phyloP scores from a whole-genome alignment of 257 asterid genomes.

The Sherardia arvensis region DNA sequence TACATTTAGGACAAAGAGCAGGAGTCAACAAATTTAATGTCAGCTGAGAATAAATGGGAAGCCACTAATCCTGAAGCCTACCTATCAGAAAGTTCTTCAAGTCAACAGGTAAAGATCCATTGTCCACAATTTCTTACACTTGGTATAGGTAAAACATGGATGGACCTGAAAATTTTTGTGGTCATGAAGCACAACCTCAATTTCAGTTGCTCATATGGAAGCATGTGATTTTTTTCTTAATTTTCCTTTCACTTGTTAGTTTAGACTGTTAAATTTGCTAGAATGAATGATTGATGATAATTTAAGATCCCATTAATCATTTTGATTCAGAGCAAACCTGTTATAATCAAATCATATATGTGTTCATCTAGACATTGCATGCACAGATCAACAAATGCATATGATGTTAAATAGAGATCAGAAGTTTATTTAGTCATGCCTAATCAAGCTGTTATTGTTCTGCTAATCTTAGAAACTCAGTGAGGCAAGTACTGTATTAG shows the following conservation, averaged over 20 bases:
- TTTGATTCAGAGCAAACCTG: background rate
- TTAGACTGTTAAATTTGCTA: background rate
- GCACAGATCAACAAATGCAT: background rate
- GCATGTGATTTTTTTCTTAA: conserved; percentile 8
- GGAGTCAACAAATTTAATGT: conserved; percentile 20
- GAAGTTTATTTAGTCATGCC: background rate
- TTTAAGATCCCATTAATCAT: background rate
- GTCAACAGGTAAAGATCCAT: conserved; percentile 26
- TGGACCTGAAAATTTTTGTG: conserved; percentile 12
- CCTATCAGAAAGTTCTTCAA: conserved; percentile 18
- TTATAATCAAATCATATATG: background rate
- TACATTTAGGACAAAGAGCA: conserved; percentile 31
- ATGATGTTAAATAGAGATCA: background rate
- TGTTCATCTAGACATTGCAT: background rate
- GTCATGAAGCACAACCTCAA: conserved; percentile 23
- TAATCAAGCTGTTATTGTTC: conserved; percentile 1
- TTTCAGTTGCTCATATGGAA: conserved; percentile 21
- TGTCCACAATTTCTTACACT: conserved; percentile 15
- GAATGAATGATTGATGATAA: background rate
- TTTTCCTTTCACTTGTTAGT: background rate
- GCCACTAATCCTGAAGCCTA: conserved; percentile 17
- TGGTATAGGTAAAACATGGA: conserved; percentile 13
- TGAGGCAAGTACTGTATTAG: conserved; percentile 23
- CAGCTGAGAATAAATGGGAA: conserved; percentile 18
- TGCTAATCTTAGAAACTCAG: conserved; percentile 24